Conservation (phyloP, 108 stramenopile species). For the Pseudonitzschia multiseries region DNA sequence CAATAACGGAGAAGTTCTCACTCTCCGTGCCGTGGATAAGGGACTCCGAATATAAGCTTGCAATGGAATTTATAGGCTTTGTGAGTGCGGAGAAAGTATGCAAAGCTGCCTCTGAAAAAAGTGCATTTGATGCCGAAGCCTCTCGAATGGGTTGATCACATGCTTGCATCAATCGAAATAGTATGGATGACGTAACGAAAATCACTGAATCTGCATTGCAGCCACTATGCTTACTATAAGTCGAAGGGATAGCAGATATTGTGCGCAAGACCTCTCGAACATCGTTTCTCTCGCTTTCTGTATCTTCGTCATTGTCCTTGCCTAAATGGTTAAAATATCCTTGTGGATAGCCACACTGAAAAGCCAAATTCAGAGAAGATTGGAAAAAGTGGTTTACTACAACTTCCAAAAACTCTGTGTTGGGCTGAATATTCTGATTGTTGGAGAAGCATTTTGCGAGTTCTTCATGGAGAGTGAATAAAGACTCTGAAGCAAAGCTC, state of each 20-base stretch:
- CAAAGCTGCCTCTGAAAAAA: conserved; percentile 62
- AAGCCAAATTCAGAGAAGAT: conserved; percentile 58
- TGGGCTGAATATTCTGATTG: background rate
- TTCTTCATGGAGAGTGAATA: conserved; percentile 55
- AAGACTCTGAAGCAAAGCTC: conserved; percentile 64
- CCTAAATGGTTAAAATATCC: conserved; percentile 63
- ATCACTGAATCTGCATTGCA: background rate
- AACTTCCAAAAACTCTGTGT: conserved; percentile 20
- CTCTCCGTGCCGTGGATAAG: background rate
- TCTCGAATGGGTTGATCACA: conserved; percentile 29
- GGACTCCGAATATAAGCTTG: conserved; percentile 14
- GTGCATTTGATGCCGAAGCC: conserved; percentile 10
- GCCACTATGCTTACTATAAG: background rate
- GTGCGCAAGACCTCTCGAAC: conserved; percentile 75
- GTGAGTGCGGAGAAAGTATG: conserved; percentile 77
- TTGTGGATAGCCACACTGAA: conserved; percentile 62
- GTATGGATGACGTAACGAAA: conserved; percentile 8
- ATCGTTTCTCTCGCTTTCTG: conserved; percentile 84
- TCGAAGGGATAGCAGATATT: conserved; percentile 33
- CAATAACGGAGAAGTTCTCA: background rate
- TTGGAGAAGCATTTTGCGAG: conserved; percentile 31
- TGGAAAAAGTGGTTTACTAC: conserved; percentile 41
- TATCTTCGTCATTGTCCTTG: conserved; percentile 69
- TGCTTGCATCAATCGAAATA: conserved; percentile 22
- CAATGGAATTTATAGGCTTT: conserved; percentile 59